These are phyloP conservation scores for Oryza glumipatula DNA, from an alignment of 176 grass and related monocot species.

Conservation along the genomic window DNA sequence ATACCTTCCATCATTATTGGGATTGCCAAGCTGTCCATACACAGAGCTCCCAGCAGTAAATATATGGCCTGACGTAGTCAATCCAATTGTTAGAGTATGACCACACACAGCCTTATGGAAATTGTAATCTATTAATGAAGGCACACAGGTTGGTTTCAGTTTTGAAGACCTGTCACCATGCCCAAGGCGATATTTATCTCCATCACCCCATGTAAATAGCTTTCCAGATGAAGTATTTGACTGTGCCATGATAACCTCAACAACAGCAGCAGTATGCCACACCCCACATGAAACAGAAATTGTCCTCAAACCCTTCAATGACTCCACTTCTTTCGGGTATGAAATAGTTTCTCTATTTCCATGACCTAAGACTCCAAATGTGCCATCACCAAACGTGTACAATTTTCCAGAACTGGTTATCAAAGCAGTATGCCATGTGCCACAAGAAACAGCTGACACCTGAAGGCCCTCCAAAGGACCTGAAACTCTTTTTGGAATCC, in stretches of 20 bases:
- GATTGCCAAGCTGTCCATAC: constrained; percentile 95
- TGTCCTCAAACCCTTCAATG: constrained; percentile 80
- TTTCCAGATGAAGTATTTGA: constrained; percentile 94
- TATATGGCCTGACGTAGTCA: constrained; percentile 93
- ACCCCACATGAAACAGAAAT: constrained; percentile 96
- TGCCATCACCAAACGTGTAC: constrained; percentile 97
- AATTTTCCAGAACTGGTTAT: constrained; percentile 75
- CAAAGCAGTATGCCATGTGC: constrained; percentile 93
- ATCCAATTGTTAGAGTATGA: constrained; percentile 88
- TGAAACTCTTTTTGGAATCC: constrained; percentile 95
- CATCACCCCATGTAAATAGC: constrained; percentile 98
- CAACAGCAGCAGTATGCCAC: constrained; percentile 93
- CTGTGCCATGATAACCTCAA: constrained; percentile 87
- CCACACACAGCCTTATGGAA: constrained; percentile 89
- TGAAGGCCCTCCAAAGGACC: constrained; percentile 85
- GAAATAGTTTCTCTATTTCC: constrained; percentile 76
- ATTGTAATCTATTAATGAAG: constrained; percentile 95
- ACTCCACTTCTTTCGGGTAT: constrained; percentile 86
- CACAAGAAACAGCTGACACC: constrained; percentile 85
- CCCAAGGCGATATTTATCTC: constrained; percentile 94
- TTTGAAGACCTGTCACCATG: constrained; percentile 78
- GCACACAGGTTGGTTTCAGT: constrained; percentile 89
- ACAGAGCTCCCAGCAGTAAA: constrained; percentile 87
- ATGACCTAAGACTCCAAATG: constrained; percentile 91
- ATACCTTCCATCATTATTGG: constrained; percentile 84